phyloP scores from a whole-genome alignment of 345 rosid species.

The Reutealis trisperma region DNA sequence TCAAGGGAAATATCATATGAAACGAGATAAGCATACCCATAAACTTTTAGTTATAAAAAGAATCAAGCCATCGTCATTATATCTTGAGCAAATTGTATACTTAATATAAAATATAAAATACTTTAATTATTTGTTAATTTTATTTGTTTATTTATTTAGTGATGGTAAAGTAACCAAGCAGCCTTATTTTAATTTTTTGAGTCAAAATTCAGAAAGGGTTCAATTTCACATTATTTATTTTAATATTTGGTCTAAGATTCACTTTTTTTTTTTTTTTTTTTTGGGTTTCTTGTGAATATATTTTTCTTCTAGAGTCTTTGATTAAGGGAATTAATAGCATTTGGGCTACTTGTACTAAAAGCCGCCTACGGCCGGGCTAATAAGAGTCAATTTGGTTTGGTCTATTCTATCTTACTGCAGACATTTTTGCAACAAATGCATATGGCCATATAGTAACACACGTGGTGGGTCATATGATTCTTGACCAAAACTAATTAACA shows the following conservation, averaged over 20 bases:
- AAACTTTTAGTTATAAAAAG: not conserved
- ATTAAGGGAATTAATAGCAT: not conserved
- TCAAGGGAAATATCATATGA: not conserved
- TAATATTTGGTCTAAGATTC: not conserved
- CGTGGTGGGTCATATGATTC: too few relatives aligned
- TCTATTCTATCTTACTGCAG: too few relatives aligned
- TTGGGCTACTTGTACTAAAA: not conserved
- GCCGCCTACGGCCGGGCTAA: not conserved
- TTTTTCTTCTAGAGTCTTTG: not conserved
- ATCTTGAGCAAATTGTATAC: not conserved
- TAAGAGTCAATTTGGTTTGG: too few relatives aligned
- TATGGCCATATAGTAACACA: too few relatives aligned
- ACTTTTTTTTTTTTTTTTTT: not conserved
- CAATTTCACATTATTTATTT: not conserved
- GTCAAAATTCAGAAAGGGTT: not conserved
- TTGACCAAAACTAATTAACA: too few relatives aligned
- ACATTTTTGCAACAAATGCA: too few relatives aligned
- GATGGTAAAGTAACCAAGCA: not conserved
- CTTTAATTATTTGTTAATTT: too few relatives aligned
- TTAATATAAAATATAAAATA: not conserved
- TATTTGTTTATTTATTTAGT: too few relatives aligned
- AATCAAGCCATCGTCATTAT: too few relatives aligned
- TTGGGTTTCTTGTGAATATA: not conserved
- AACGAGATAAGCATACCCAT: not conserved
- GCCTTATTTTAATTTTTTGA: not conserved